Base-by-base conservation (phyloP, 352 stramenopile species). In the Pythium dissimile region DNA sequence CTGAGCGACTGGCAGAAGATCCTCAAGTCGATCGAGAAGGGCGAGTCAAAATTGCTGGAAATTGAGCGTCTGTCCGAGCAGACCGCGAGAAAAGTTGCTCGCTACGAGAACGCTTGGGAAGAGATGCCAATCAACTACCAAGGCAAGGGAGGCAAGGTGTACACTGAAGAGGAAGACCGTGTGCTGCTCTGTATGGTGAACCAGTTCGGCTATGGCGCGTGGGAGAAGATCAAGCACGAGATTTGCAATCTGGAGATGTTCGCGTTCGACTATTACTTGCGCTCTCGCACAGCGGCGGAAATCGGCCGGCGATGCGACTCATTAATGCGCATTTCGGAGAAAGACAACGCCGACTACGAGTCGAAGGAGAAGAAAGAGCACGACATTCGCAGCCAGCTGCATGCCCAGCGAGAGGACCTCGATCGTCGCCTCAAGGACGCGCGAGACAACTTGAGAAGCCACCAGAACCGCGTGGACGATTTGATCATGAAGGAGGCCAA, bases 201-300 rank as follows among this genome's bases (percentile, higher is more conserved):
- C 68, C 81, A 95, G 52, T 97, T 98, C 69, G 97, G 97, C 3
- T 99, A 98, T 62, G 97, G 96, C 32, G 89, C 92, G 23, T 98
- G 96, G 77, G 96, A 99, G 63, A 85, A 92, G 42, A 98, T 99
- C 66, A 96, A 98, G 51, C 86, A 97, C 41, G 95, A 99, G 71
- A 98, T 99, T 27, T 88, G 86, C 49, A 79, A 80, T 20, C 72
- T 91, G 31, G 81, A 92, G 46, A 77, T 85, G 71, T 99, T 99
- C 65, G 83, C 96, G 15, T 99, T 99, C 45, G 96, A 99, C 62
- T 99, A 98, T 82, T 99, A 98, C 69, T 96, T 99, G 69, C 98
- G 98, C 34, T 98, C 92, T 11, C 84, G 97, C 38, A 98, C 89
- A 13, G 87, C 94, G 1, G 83, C 84, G 6, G 97, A 99, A 66